Percentiles rank a stretch among this genome's conserved stretches.
These are phyloP conservation scores for Xerocomus potaroensis DNA, from an alignment of 768 basidiomycete species.

Conservation along the genomic window DNA sequence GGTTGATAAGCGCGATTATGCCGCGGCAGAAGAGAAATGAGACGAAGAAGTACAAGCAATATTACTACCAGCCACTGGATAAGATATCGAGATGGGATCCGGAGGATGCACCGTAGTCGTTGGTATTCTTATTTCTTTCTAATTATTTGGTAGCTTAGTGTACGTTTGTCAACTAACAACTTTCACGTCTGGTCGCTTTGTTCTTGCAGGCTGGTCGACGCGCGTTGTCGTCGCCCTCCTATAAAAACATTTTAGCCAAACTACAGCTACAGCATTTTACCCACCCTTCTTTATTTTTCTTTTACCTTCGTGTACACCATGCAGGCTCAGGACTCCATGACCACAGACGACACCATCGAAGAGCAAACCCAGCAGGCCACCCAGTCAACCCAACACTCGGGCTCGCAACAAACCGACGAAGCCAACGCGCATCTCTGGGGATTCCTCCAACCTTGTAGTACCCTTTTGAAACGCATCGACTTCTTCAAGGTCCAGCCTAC, in stretches of 20 bases:
- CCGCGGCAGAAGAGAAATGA: conserved; percentile 69
- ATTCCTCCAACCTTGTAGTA: conserved; percentile 61
- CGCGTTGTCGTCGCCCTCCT: conserved; percentile 5
- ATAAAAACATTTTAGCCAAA: conserved; percentile 17
- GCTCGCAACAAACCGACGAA: conserved; percentile 24
- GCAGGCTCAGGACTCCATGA: conserved; percentile 22
- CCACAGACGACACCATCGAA: conserved; percentile 26
- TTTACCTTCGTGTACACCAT: too few relatives aligned
- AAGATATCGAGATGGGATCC: conserved; percentile 73
- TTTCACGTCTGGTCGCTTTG: conserved; percentile 16
- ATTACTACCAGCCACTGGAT: conserved; percentile 72
- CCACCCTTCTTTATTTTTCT: neutral
- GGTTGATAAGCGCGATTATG: conserved; percentile 66
- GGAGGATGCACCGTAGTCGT: conserved; percentile 48
- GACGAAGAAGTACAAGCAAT: conserved; percentile 83
- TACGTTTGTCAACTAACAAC: conserved; percentile 12
- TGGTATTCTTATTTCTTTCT: conserved; percentile 3
- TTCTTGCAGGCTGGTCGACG: conserved; percentile 15
- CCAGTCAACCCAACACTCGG: conserved; percentile 35
- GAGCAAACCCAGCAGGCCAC: conserved; percentile 39
- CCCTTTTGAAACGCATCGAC: conserved; percentile 51
- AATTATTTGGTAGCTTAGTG: conserved; percentile 1
- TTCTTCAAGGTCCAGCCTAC: conserved; percentile 50
- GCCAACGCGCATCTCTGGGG: conserved; percentile 55
- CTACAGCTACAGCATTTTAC: conserved; percentile 1